Evolutionary conservation across 495 filamentous ascomycete species (phyloP), one percentile per base, ranked within the genome.

Genomic region (Xylaria palmicola): DNA sequence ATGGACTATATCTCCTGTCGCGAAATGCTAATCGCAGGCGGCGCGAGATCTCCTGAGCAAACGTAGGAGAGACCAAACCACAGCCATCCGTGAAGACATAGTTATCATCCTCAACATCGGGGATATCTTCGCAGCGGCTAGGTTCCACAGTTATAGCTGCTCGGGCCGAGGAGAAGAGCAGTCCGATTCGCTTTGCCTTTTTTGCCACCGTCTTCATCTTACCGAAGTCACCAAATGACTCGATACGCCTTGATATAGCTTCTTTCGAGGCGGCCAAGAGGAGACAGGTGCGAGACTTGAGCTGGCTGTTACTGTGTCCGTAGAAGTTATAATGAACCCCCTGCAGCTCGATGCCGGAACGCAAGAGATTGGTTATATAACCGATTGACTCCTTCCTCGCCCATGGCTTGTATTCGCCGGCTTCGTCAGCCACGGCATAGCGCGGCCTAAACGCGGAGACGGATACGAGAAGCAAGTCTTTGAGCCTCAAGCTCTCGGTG

Each of bases 31-130:
- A 75, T 39, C 71, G 66, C 15, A 64, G 57, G 29, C 65, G 65
- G 51, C 74, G 59, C 12, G 74, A 72, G 7, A 82, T 62, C 27
- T 72, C 62, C 22, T 65, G 60, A 17, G 78, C 78, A 19, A 81
- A 62, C 3, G 65, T 52, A 1, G 65, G 62, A 0, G 77, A 75
- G 51, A 81, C 77, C 13, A 81, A 59, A 1, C 80, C 80, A 59
- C 80, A 82, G 10, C 80, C 80, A 62, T 83, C 80, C 12, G 80
- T 83, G 41, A 82, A 81, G 32, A 72, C 69, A 59, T 79, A 81
- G 41, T 79, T 74, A 32, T 67, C 66, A 15, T 51, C 65, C 55
- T 77, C 66, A 34, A 83, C 69, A 53, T 83, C 81, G 0, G 76
- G 66, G 39, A 83, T 80, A 51, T 83, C 79, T 57, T 82, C 66